Conservation (phyloP, 441 rosid species). For the Arabidopsis hybrid region DNA sequence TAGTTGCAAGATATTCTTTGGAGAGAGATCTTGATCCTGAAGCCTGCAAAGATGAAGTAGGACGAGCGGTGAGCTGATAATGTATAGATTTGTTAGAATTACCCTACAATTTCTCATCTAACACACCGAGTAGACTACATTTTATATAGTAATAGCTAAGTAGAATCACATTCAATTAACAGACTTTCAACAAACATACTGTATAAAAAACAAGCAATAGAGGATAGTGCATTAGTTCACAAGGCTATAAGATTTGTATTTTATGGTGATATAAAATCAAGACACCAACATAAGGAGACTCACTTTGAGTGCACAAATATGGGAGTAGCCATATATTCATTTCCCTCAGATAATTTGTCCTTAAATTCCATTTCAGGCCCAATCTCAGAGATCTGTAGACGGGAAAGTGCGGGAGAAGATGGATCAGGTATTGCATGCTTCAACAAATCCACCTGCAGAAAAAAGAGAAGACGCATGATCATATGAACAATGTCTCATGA, state of each 20-base stretch:
- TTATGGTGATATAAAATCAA: neutral
- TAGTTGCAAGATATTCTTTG: constrained; percentile 45
- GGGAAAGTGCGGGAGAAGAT: constrained; percentile 55
- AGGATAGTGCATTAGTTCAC: constrained; percentile 5
- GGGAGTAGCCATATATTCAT: constrained; percentile 76
- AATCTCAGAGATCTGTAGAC: constrained; percentile 52
- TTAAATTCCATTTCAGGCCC: constrained; percentile 61
- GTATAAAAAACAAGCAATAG: neutral
- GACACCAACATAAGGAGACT: constrained; percentile 39
- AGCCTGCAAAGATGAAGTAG: constrained; percentile 50
- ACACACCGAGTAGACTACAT: neutral
- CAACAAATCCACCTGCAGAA: constrained; percentile 77
- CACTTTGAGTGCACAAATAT: constrained; percentile 84
- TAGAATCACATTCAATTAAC: neutral
- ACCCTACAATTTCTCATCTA: neutral
- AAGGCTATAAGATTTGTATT: neutral
- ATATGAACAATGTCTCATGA: neutral
- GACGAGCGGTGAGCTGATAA: neutral
- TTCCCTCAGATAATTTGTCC: constrained; percentile 58
- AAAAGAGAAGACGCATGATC: neutral
- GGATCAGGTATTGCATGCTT: constrained; percentile 90
- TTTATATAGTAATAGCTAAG: neutral
- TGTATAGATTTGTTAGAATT: neutral
- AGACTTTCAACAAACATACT: neutral
- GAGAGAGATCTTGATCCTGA: constrained; percentile 62